Evolutionary conservation across 2,329 filamentous ascomycete species (phyloP).

Genomic region (Alternaria sp.): DNA sequence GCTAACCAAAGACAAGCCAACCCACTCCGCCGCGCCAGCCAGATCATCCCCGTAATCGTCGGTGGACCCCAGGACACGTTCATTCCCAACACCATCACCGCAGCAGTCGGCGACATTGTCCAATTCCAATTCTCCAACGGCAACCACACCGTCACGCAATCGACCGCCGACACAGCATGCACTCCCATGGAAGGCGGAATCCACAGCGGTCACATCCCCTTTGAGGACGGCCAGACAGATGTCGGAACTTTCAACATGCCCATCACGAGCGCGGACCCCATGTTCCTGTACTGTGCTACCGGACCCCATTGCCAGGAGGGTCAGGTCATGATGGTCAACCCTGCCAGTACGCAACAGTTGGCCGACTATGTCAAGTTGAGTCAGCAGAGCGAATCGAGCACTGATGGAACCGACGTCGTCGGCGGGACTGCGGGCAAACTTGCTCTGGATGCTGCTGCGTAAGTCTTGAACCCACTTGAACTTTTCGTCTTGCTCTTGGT

Average conservation of each 20-base stretch:
- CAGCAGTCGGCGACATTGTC: slow-evolving; percentile 37
- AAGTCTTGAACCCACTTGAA: slow-evolving; percentile 4
- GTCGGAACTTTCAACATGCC: slow-evolving; percentile 43
- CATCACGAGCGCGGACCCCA: slow-evolving; percentile 33
- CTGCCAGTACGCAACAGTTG: slow-evolving; percentile 29
- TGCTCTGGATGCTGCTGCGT: slow-evolving; percentile 32
- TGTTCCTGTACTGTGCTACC: slow-evolving; percentile 42
- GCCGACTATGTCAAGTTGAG: slow-evolving; percentile 35
- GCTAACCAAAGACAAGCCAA: slow-evolving; percentile 15
- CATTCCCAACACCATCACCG: slow-evolving; percentile 34
- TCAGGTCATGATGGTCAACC: slow-evolving; percentile 39
- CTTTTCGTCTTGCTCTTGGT: too few relatives aligned
- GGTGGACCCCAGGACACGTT: slow-evolving; percentile 40
- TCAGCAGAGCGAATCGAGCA: slow-evolving; percentile 28
- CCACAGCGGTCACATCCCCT: slow-evolving; percentile 40
- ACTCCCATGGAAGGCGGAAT: slow-evolving; percentile 35
- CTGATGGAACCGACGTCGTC: slow-evolving; percentile 27
- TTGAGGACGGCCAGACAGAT: slow-evolving; percentile 34
- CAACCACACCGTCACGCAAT: slow-evolving; percentile 43
- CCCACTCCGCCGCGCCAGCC: slow-evolving; percentile 28
- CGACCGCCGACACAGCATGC: slow-evolving; percentile 31
- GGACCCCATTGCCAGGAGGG: slow-evolving; percentile 40
- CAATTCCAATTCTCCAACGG: slow-evolving; percentile 43
- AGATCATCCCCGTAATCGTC: slow-evolving; percentile 39
- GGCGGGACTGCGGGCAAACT: slow-evolving; percentile 32